A percentile compares a stretch with the other conserved stretches of the same genome.
These are phyloP conservation scores for Colletotrichum tamarilloi DNA, from an alignment of 2,329 filamentous ascomycete species.

Conservation along the genomic window DNA sequence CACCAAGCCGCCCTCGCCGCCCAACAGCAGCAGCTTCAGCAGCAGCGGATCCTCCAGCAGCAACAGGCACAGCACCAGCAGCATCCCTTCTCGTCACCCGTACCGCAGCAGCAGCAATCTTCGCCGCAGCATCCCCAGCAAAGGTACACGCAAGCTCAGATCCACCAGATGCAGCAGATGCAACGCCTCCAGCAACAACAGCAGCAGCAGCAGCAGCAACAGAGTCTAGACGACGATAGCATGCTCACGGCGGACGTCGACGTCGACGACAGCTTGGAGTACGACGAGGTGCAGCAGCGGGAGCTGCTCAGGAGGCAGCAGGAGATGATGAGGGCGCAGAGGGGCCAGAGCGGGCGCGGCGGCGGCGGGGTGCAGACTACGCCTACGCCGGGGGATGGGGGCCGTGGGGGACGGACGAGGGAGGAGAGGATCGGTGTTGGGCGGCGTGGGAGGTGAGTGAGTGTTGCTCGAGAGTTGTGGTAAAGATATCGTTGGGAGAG, in stretches of 20 bases:
- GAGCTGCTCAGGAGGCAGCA: conserved; percentile 32
- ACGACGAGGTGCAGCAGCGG: not conserved
- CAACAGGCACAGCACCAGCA: conserved; percentile 1
- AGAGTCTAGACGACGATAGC: conserved; percentile 29
- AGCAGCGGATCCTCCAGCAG: not conserved
- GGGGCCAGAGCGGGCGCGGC: conserved; percentile 30
- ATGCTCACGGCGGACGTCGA: conserved; percentile 29
- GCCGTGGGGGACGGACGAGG: conserved; percentile 40
- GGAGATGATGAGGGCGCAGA: conserved; percentile 29
- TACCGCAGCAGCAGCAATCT: conserved; percentile 1
- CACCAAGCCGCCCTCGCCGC: not conserved
- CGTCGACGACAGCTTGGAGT: conserved; percentile 29
- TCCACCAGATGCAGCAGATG: conserved; percentile 17
- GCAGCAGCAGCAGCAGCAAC: conserved; percentile 32
- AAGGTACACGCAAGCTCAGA: conserved; percentile 18
- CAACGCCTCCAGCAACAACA: conserved; percentile 25
- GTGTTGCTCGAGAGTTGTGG: not conserved
- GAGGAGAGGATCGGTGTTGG: conserved; percentile 53
- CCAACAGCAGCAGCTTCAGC: conserved; percentile 23
- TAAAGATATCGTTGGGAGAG: not conserved
- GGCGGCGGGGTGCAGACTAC: conserved; percentile 39
- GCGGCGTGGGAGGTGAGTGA: conserved; percentile 37
- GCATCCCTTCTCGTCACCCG: too few species aligned
- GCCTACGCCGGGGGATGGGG: conserved; percentile 39
- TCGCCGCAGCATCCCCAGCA: conserved; percentile 18